phyloP scores from a whole-genome alignment of 306 rosid species.

The Vigna hirtella region DNA sequence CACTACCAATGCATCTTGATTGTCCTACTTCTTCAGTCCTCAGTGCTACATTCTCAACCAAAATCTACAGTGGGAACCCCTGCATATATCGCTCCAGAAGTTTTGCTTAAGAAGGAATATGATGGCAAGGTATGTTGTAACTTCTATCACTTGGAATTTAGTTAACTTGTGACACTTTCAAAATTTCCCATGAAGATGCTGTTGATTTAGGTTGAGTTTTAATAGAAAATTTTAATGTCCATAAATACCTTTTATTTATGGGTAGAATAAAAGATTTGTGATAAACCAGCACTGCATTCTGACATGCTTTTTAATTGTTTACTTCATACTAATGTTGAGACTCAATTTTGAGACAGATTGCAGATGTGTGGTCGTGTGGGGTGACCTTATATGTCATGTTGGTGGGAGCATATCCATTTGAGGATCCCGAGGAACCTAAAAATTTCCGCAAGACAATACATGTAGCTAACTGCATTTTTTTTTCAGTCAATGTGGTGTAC shows the following conservation, averaged over 20 bases:
- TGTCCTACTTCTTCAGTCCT: constrained; percentile 67
- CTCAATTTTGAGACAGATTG: constrained; percentile 65
- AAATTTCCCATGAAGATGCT: constrained; percentile 7
- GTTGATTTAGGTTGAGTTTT: neutral
- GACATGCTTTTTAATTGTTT: neutral
- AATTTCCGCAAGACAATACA: constrained; percentile 95
- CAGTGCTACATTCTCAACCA: constrained; percentile 95
- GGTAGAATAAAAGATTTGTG: too few species aligned
- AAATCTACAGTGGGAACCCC: constrained; percentile 98
- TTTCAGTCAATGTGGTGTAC: neutral
- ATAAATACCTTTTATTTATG: neutral
- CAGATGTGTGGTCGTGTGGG: constrained; percentile 99
- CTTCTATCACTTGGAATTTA: constrained; percentile 16
- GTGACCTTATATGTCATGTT: constrained; percentile 98
- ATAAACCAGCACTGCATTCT: neutral
- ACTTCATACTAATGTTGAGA: constrained; percentile 9
- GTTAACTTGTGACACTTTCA: neutral
- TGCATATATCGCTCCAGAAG: constrained; percentile 97
- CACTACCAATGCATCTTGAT: constrained; percentile 41
- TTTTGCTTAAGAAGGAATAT: constrained; percentile 93
- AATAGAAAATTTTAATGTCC: neutral
- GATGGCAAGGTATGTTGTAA: constrained; percentile 85
- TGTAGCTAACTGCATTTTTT: constrained; percentile 46
- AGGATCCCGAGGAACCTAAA: constrained; percentile 96
- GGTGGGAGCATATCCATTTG: constrained; percentile 98